Conservation (phyloP, 768 basidiomycete species). For the Suillus tomentosus region DNA sequence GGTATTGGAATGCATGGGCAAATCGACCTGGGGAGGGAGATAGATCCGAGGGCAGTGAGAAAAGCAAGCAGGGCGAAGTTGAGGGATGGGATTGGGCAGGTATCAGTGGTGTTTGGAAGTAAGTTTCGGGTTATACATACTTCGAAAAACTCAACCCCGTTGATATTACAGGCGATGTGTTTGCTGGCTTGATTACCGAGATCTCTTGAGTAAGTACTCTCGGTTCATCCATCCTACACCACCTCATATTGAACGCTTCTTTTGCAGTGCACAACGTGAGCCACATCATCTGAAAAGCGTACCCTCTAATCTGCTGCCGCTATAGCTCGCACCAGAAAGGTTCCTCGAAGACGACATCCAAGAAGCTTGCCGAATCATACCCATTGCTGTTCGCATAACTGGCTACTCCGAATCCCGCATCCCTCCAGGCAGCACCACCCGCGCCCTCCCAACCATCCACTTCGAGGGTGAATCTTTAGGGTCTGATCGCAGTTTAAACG, state of each 20-base stretch:
- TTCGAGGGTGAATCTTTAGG: conserved; percentile 48
- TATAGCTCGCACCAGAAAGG: conserved; percentile 27
- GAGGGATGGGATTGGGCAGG: conserved; percentile 65
- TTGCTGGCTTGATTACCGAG: conserved; percentile 61
- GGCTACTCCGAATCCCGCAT: conserved; percentile 37
- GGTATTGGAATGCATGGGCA: conserved; percentile 39
- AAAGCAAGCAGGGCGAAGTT: conserved; percentile 19
- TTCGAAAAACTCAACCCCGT: background rate
- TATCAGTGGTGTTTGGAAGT: conserved; percentile 56
- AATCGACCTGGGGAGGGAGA: conserved; percentile 7
- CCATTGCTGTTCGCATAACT: conserved; percentile 46
- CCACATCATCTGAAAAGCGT: background rate
- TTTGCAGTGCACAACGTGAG: conserved; percentile 42
- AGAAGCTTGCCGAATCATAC: conserved; percentile 57
- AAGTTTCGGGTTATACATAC: conserved; percentile 19
- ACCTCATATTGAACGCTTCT: background rate
- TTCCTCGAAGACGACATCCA: conserved; percentile 34
- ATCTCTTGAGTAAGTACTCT: conserved; percentile 47
- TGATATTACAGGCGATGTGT: conserved; percentile 46
- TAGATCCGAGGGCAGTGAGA: background rate
- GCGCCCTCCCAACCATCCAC: conserved; percentile 51
- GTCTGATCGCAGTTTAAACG: conserved; percentile 34
- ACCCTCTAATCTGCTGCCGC: background rate
- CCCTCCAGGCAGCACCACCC: conserved; percentile 26
- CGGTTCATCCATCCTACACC: background rate